Percentiles rank a stretch among this genome's conserved stretches.
These are phyloP conservation scores for Chaetoscypha palmicola DNA, from an alignment of 2,329 filamentous ascomycete species.

Conservation along the genomic window DNA sequence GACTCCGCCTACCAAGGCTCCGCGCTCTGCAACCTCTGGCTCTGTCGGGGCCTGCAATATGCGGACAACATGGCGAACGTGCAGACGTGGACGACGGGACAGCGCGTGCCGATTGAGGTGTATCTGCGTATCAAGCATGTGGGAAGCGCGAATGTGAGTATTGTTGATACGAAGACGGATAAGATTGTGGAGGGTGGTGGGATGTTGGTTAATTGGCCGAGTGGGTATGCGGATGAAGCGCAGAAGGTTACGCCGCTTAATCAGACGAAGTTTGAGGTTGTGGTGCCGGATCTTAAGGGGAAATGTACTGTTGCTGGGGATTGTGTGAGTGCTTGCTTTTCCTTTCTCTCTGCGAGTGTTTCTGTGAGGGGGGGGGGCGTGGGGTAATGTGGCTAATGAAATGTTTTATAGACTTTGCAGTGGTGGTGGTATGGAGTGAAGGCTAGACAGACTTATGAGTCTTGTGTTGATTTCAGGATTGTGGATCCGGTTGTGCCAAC, in stretches of 20 bases:
- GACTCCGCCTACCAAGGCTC: slow-evolving; percentile 20
- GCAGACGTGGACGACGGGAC: slow-evolving; percentile 36
- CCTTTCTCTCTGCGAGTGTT: background rate
- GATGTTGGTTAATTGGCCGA: slow-evolving; percentile 40
- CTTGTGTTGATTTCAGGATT: slow-evolving; percentile 43
- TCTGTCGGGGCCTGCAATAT: slow-evolving; percentile 41
- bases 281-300: slow-evolving; percentile 46
- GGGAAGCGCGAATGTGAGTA: slow-evolving; percentile 47
- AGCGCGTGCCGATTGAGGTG: slow-evolving; percentile 37
- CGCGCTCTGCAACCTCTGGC: slow-evolving; percentile 35
- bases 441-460: slow-evolving; percentile 47
- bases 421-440: slow-evolving; percentile 45
- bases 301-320: slow-evolving; percentile 19
- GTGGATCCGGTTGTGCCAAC: background rate
- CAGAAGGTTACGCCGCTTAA: slow-evolving; percentile 34
- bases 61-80: slow-evolving; percentile 36
- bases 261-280: slow-evolving; percentile 45
- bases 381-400: slow-evolving; percentile 34
- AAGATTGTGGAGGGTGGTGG: slow-evolving; percentile 36
- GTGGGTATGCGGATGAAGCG: slow-evolving; percentile 40
- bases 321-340: slow-evolving; percentile 16
- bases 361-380: background rate
- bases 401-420: slow-evolving; percentile 50
- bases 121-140: slow-evolving; percentile 42
- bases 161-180: slow-evolving; percentile 43